Evolutionary conservation across 495 filamentous ascomycete species (phyloP), one percentile per base, ranked within the genome.

Genomic region (Penicillium steckii): DNA sequence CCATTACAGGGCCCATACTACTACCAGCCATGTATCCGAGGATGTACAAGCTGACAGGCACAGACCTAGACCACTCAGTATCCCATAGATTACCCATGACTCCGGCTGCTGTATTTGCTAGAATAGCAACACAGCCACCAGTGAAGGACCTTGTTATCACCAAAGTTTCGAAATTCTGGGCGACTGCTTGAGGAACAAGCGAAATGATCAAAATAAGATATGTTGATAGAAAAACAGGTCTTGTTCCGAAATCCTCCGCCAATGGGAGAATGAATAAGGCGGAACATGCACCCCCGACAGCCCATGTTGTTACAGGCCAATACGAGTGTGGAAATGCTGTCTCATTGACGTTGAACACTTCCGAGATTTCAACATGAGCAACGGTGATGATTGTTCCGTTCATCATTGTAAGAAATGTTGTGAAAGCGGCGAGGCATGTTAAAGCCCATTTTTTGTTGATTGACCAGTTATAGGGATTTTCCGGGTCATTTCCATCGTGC

Each of bases 381-480:
- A 70, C 65, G 1, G 74, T 70, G 60, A 79, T 71, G 29, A 69
- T 69, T 0, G 75, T 79, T 21, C 68, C 73, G 41, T 75, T 75
- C 59, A 73, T 68, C 58, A 68, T 60, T 15, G 66, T 62, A 12
- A 67, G 60, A 43, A 67, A 72, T 6, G 62, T 69, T 18, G 60
- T 48, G 26, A 70, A 59, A 1, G 56, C 55, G 8, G 65, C 61
- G 4, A 65, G 37, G 2, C 37, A 17, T 2, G 66, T 72, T 3
- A 69, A 30, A 7, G 54, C 52, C 67, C 69, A 72, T 62, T 72
- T 72, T 52, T 75, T 76, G 33, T 67, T 58, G 17, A 64, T 44
- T 8, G 84, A 67, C 84, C 84, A 87, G 65, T 85, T 85, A 68
- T 74, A 76, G 8, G 84, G 84, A 53, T 85, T 84, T 15, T 65